Evolutionary conservation across 1,139 yeast species (phyloP), one percentile per base, ranked within the genome.

Genomic region (Saccharomyces hybrid): DNA sequence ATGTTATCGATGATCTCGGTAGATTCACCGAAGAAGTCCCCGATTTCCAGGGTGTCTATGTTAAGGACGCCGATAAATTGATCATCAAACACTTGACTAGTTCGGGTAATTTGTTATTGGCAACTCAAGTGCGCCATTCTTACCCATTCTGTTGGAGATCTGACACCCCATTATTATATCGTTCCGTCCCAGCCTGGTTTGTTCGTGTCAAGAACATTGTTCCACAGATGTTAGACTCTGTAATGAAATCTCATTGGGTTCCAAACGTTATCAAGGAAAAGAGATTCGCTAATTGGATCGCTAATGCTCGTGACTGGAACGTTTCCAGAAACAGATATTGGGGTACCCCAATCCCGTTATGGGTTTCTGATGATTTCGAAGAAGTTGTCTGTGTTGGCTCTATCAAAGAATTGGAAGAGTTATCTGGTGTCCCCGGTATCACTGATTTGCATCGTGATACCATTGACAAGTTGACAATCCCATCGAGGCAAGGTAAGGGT

Each of bases 131-230:
- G 60, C 84, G 84, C 77, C 99, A 93, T 80, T 86, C 96, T 73
- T 93, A 93, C 73, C 99, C 99, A 66, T 93, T 93, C 85, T 93
- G 99, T 77, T 93, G 99, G 99, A 86, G 99, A 81, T 91, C 98
- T 2, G 99, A 93, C 71, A 95, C 99, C 46, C 99, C 99, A 52
- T 82, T 93, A 72, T 75, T 93, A 64, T 95, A 93, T 78, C 85
- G 96, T 77, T 84, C 97, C 49, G 97, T 93, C 61, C 99, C 99
- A 51, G 95, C 98, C 32, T 93, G 99, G 99, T 95, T 95, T 67
- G 95, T 93, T 57, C 87, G 96, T 71, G 86, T 93, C 56, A 82
- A 81, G 60, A 91, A 88, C 58, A 80, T 88, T 68, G 81, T 91
- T 63, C 97, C 97, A 52, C 82, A 88, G 68, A 89, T 95, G 91